Conservation (phyloP, 768 basidiomycete genomes). For the Epithele typhae region DNA sequence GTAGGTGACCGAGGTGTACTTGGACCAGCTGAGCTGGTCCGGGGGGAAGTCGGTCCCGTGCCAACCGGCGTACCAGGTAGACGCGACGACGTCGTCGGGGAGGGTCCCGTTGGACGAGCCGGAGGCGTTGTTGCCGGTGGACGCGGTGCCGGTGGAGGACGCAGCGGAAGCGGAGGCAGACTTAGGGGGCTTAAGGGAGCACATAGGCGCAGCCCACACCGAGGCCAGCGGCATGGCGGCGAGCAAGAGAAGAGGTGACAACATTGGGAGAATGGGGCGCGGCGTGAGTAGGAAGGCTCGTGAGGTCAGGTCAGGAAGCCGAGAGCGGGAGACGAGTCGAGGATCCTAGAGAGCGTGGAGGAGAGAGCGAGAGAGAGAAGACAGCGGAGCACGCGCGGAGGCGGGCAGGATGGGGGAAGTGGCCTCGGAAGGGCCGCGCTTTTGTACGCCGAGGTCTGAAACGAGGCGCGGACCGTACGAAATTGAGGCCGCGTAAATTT, state of each 20-base stretch:
- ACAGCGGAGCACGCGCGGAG: conserved; percentile 1
- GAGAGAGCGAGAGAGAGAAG: conserved; percentile 12
- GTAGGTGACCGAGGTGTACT: conserved; percentile 66
- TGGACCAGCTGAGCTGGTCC: conserved; percentile 54
- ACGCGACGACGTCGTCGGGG: conserved; percentile 14
- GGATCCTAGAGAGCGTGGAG: conserved; percentile 6
- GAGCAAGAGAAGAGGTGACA: conserved; percentile 19
- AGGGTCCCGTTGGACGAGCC: conserved; percentile 5
- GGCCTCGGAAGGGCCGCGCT: background rate
- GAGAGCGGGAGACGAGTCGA: no score
- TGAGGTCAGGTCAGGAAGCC: no score
- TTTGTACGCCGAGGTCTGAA: conserved; percentile 10
- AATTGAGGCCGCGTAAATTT: no score
- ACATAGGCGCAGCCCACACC: conserved; percentile 28
- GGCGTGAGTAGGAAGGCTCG: no score
- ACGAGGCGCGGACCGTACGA: background rate
- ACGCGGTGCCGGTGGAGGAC: conserved; percentile 3
- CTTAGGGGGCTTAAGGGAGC: conserved; percentile 14
- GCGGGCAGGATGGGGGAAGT: background rate
- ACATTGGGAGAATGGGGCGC: no score
- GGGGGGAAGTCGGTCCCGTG: conserved; percentile 49
- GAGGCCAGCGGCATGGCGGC: conserved; percentile 16
- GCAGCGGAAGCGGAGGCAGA: conserved; percentile 6
- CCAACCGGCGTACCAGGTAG: conserved; percentile 67
- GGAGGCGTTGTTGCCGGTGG: no score